phyloP scores from a whole-genome alignment of 2,329 filamentous ascomycete genomes.

The Metarhizium rileyi region DNA sequence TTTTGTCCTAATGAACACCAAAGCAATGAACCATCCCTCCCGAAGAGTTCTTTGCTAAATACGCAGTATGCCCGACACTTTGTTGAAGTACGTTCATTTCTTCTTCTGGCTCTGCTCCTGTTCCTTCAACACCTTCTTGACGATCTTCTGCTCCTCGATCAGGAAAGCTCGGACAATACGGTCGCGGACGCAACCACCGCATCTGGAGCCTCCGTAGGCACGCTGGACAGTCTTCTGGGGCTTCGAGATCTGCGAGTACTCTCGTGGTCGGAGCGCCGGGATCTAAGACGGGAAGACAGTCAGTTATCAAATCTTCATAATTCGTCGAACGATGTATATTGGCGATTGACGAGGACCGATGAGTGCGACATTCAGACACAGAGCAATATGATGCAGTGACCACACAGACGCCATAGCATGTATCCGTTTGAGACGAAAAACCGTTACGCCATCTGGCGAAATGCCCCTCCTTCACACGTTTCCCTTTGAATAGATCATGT shows the following conservation, averaged over 20 bases:
- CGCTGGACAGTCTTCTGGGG: constrained; percentile 99
- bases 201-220: constrained; percentile 96
- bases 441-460: not conserved
- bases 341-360: not conserved
- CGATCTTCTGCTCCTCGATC: constrained; percentile 99
- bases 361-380: not conserved
- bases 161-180: constrained; percentile 96
- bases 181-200: constrained; percentile 97
- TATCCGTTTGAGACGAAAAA: not conserved
- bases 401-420: not conserved
- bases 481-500: constrained; percentile 1
- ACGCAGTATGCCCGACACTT: constrained; percentile 24
- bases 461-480: not conserved
- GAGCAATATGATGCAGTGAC: not conserved
- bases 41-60: constrained; percentile 24
- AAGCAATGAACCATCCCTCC: constrained; percentile 37
- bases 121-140: constrained; percentile 99
- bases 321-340: not conserved
- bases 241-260: constrained; percentile 94
- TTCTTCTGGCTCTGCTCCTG: constrained; percentile 66
- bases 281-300: constrained; percentile 45
- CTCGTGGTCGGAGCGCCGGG: constrained; percentile 93
- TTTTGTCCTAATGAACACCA: constrained; percentile 42
- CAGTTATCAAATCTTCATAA: constrained; percentile 3
- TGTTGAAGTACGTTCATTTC: constrained; percentile 47